phyloP scores from a whole-genome alignment of 2,329 filamentous ascomycete species.

The Teratosphaeria gauchensis region DNA sequence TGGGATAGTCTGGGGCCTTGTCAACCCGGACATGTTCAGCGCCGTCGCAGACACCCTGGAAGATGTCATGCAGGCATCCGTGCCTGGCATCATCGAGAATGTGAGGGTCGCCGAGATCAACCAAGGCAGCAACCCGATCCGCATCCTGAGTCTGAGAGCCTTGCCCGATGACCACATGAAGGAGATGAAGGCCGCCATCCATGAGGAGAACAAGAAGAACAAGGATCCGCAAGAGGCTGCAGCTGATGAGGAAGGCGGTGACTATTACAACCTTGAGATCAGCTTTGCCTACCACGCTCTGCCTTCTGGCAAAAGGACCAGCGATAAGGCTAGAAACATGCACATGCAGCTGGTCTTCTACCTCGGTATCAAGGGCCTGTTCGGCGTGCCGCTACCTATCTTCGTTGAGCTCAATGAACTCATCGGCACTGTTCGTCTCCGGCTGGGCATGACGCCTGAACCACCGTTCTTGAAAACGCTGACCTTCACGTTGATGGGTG shows the following conservation, averaged over 20 bases:
- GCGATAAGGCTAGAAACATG: slow-evolving; percentile 80
- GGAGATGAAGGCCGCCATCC: slow-evolving; percentile 72
- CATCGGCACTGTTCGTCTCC: slow-evolving; percentile 76
- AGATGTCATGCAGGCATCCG: slow-evolving; percentile 94
- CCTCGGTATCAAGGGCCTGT: slow-evolving; percentile 76
- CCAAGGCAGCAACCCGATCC: slow-evolving; percentile 82
- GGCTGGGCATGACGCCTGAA: slow-evolving; percentile 77
- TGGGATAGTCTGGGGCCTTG: slow-evolving; percentile 74
- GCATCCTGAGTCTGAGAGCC: slow-evolving; percentile 77
- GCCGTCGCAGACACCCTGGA: slow-evolving; percentile 84
- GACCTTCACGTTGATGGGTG: slow-evolving; percentile 88
- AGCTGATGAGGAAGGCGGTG: slow-evolving; percentile 80
- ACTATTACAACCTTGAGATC: slow-evolving; percentile 86
- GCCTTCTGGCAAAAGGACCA: slow-evolving; percentile 58
- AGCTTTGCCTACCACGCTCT: slow-evolving; percentile 86
- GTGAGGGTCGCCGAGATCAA: slow-evolving; percentile 92
- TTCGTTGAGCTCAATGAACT: slow-evolving; percentile 84
- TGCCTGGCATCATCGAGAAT: slow-evolving; percentile 84
- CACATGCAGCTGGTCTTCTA: slow-evolving; percentile 96
- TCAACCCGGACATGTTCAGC: slow-evolving; percentile 94
- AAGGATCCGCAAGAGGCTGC: slow-evolving; percentile 82
- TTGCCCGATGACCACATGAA: slow-evolving; percentile 73
- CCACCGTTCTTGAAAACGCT: slow-evolving; percentile 86
- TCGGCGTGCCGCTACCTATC: slow-evolving; percentile 78
- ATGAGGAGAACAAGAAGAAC: slow-evolving; percentile 65